Percentiles rank a stretch among this genome's conserved stretches.
Conservation (phyloP, 2,329 filamentous ascomycete species). For the Emergomyces pasteurianus region DNA sequence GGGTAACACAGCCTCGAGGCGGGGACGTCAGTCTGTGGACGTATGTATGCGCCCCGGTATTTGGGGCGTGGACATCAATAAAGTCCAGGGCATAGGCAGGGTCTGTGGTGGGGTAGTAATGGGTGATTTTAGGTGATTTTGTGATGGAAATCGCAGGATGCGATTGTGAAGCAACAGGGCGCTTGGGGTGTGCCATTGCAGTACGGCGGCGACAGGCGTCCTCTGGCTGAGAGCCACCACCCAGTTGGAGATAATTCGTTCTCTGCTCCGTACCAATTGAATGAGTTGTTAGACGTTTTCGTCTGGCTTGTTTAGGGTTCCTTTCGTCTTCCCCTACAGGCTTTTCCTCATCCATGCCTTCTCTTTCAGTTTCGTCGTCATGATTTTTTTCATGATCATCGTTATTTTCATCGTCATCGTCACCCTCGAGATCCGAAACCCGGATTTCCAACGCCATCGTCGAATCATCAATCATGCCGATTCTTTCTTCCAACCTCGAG, state of each 20-base stretch:
- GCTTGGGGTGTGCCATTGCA: background rate
- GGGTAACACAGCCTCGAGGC: background rate
- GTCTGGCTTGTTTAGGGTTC: background rate
- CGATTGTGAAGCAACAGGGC: background rate
- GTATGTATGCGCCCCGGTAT: conserved; percentile 4
- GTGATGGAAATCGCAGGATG: background rate
- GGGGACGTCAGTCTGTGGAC: conserved; percentile 4
- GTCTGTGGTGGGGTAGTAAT: background rate
- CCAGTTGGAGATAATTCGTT: background rate
- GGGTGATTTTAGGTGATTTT: background rate
- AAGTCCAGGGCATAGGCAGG: background rate
- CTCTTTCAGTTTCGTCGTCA: background rate
- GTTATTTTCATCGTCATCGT: background rate
- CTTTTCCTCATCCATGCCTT: background rate
- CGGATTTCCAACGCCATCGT: conserved; percentile 14
- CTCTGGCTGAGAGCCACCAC: background rate
- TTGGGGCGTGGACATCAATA: background rate
- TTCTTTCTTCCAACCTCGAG: conserved; percentile 15
- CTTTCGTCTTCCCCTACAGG: background rate
- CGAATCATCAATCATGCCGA: conserved; percentile 18
- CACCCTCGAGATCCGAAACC: conserved; percentile 14
- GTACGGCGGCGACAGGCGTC: background rate
- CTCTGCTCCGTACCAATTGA: background rate
- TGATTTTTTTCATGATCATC: background rate
- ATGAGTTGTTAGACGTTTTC: background rate